Evolutionary conservation across 345 rosid genomes (phyloP), one percentile per base, ranked within the genome.

Genomic region (Moricandia moricandioides): DNA sequence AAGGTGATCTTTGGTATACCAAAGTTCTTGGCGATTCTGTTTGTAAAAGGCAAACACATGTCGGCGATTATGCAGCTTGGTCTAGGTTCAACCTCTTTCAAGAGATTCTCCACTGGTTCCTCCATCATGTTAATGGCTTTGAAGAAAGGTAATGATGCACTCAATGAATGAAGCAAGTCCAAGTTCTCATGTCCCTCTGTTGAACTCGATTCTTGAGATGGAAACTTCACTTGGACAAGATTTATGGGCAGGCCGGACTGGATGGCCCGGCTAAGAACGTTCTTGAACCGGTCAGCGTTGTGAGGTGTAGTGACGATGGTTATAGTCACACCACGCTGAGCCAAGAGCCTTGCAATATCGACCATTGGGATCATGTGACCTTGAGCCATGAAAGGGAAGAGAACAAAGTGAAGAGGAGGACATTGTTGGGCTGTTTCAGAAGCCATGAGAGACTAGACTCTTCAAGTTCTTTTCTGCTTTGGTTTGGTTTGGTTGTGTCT

Each of bases 31-130:
- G 93, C 87, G 5, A 77, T 56, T 16, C 62, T 39, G 12, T 60
- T 47, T 8, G 87, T 84, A 69, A 77, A 87, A 17, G 87, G 73
- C 55, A 87, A 33, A 43, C 80, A 79, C 73, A 68, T 71, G 73
- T 88, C 92, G 3, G 85, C 84, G 5, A 88, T 83, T 29, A 90
- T 64, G 64, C 96, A 91, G 57, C 57, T 77, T 17, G 88, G 88
- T 59, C 14, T 51, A 0, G 84, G 88, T 14, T 54, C 31, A 17
- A 84, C 51, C 80, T 78, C 80, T 51, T 75, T 52, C 16, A 86
- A 67, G 62, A 81, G 71, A 54, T 77, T 75, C 58, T 84, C 82
- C 0, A 79, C 75, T 0, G 80, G 83, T 14, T 71, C 63, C 69
- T 66, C 58, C 2, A 75, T 5, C 70, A 63, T 61, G 3, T 0